Evolutionary conservation across 2,329 filamentous ascomycete species (phyloP), one percentile per base, ranked within the genome.

Genomic region (Trichoderma citrinoviride): DNA sequence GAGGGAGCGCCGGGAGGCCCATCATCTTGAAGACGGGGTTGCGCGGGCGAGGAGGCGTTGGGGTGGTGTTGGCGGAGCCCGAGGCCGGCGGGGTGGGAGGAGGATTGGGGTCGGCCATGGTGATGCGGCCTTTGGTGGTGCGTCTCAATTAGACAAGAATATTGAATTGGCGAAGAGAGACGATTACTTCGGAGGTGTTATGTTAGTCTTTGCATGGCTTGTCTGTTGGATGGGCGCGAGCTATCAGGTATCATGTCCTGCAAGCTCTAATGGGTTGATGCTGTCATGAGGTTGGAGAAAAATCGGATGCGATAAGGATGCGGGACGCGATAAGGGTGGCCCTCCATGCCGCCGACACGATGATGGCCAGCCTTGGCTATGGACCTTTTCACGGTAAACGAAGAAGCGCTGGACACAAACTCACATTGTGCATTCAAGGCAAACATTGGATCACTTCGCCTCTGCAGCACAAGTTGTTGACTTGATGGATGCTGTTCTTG

Each of bases 1-100:
- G 85, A 66, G 91, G 90, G 67, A 97, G 86, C 70, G 89, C 90
- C 57, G 94, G 94, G 65, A 99, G 81, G 65, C 94, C 94, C 80
- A 95, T 87, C 84, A 91, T 90, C 68, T 86, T 86, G 72, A 92
- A 85, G 61, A 87, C 90, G 49, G 89, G 90, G 78, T 94, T 94
- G 56, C 84, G 57, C 19, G 65, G 43, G 40, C 61, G 81, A 56
- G 58, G 81, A 50, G 60, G 61, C 41, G 23, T 47, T 40, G 65
- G 40, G 53, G 49, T 25, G 53, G 49, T 25, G 60, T 25, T 46
- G 23, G 64, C 12, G 12, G 62, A 40, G 50, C 57, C 54, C 27
- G 60, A 37, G 33, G 64, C 52, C 33, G 33, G 33, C 21, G 61
- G 47, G 41, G 50, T 54, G 55, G 57, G 46, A 12, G 66, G 46